phyloP scores from a whole-genome alignment of 441 rosid species.

The Jatropha podagrica region DNA sequence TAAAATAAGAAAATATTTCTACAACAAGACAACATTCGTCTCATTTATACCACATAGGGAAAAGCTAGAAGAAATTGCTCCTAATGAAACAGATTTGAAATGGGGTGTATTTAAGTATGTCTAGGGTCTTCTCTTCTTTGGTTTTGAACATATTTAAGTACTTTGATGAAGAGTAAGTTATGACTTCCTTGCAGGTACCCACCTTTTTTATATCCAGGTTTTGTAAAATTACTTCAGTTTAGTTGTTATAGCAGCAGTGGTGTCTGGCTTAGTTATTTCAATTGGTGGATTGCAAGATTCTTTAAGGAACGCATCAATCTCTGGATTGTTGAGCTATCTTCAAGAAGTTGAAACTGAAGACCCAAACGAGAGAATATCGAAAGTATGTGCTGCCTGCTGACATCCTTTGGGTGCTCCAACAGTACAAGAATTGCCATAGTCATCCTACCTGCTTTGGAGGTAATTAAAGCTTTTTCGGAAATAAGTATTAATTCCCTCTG shows the following conservation, averaged over 20 bases:
- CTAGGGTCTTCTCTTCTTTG: constrained; percentile 11
- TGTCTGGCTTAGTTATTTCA: constrained; percentile 89
- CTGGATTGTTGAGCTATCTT: constrained; percentile 79
- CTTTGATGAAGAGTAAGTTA: constrained; percentile 14
- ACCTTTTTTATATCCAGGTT: constrained; percentile 73
- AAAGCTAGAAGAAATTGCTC: constrained; percentile 68
- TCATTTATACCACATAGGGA: constrained; percentile 72
- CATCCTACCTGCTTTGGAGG: constrained; percentile 87
- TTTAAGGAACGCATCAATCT: constrained; percentile 63
- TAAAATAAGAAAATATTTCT: constrained; percentile 88
- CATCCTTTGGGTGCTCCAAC: constrained; percentile 79
- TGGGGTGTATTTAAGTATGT: constrained; percentile 79
- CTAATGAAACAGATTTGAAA: constrained; percentile 50
- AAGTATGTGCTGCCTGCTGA: constrained; percentile 54
- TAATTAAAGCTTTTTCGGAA: constrained; percentile 20
- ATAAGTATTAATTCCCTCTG: background rate
- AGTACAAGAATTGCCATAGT: constrained; percentile 74
- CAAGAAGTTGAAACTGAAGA: constrained; percentile 46
- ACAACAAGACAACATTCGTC: constrained; percentile 47
- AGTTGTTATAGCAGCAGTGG: constrained; percentile 66
- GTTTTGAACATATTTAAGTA: constrained; percentile 17
- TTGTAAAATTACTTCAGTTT: constrained; percentile 60
- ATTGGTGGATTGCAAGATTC: constrained; percentile 96
- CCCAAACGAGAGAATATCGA: constrained; percentile 39
- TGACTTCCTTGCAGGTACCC: constrained; percentile 66